phyloP scores from a whole-genome alignment of 805 yeast genomes.

The Yamadazyma tumulicola region DNA sequence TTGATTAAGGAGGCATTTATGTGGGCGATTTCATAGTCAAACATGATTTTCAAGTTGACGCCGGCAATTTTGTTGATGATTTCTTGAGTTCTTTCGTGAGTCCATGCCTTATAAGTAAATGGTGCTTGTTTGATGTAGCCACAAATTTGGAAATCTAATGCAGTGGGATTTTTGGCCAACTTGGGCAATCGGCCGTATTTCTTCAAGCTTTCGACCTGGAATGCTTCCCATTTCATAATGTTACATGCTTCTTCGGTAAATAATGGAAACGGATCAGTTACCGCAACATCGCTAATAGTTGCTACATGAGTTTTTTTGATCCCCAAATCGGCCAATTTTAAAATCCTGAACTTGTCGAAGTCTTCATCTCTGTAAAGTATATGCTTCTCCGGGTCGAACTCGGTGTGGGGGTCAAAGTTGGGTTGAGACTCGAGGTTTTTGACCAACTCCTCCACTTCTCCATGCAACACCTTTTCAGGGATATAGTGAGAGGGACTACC shows the following conservation, averaged over 20 bases:
- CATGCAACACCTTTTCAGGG: constrained; percentile 9
- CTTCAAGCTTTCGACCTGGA: constrained; percentile 18
- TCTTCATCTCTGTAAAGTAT: constrained; percentile 12
- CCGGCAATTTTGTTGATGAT: constrained; percentile 24
- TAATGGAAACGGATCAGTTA: constrained; percentile 25
- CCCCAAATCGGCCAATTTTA: constrained; percentile 35
- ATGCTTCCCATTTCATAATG: constrained; percentile 26
- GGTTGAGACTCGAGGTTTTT: constrained; percentile 8
- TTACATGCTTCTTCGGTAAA: constrained; percentile 28
- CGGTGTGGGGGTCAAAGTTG: constrained; percentile 9
- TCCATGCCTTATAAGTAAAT: constrained; percentile 26
- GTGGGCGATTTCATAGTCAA: constrained; percentile 27
- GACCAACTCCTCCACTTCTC: constrained; percentile 10
- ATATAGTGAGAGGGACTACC: constrained; percentile 9
- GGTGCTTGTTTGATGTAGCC: constrained; percentile 22
- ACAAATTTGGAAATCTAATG: constrained; percentile 25
- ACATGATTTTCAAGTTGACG: constrained; percentile 22
- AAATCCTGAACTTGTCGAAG: constrained; percentile 31
- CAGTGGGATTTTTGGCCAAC: constrained; percentile 21
- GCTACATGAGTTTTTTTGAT: constrained; percentile 33
- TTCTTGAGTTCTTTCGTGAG: constrained; percentile 24
- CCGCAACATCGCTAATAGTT: constrained; percentile 32
- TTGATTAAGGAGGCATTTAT: constrained; percentile 21
- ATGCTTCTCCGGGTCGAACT: constrained; percentile 12
- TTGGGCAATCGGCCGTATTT: constrained; percentile 24